Evolutionary conservation across 192 early-diverging fungal species (phyloP), one percentile per base, ranked within the genome.

Genomic region (Coemansia sp.): DNA sequence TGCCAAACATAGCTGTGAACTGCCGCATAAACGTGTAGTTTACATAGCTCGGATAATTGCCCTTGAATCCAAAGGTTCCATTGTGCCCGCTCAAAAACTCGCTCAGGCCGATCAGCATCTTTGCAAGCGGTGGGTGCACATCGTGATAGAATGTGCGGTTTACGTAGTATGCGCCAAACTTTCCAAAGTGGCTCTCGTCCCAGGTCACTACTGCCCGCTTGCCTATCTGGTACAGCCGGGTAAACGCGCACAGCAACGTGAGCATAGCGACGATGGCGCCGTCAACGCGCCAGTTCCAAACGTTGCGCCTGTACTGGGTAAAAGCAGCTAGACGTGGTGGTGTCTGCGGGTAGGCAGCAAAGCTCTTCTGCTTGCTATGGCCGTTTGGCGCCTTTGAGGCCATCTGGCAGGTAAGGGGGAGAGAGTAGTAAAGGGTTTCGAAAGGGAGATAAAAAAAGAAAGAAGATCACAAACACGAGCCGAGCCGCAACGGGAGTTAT

Each of bases 131-230:
- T 12, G 96, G 96, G 64, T 98, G 96, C 2, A 98, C 92, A 71
- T 98, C 96, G 65, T 92, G 93, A 58, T 97, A 97, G 57, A 94
- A 98, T 37, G 85, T 86, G 12, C 87, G 79, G 51, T 94, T 92
- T 41, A 98, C 62, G 76, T 98, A 98, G 65, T 89, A 79, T 12
- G 87, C 88, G 15, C 87, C 92, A 64, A 97, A 98, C 80, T 93
- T 63, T 21, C 51, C 62, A 49, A 66, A 60, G 47, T 68, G 58
- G 60, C 80, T 77, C 68, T 90, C 88, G 52, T 90, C 88, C 86
- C 86, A 90, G 10, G 81, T 78, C 17, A 87, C 82, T 30, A 23
- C 11, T 6, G 51, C 55, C 16, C 58, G 47, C 17, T 40, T 46
- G 21, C 70, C 71, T 39, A 72, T 72, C 50, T 54, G 54, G 53